Evolutionary conservation across 352 stramenopile species (phyloP), one percentile per base, ranked within the genome.

Genomic region (Globisporangium parvum): DNA sequence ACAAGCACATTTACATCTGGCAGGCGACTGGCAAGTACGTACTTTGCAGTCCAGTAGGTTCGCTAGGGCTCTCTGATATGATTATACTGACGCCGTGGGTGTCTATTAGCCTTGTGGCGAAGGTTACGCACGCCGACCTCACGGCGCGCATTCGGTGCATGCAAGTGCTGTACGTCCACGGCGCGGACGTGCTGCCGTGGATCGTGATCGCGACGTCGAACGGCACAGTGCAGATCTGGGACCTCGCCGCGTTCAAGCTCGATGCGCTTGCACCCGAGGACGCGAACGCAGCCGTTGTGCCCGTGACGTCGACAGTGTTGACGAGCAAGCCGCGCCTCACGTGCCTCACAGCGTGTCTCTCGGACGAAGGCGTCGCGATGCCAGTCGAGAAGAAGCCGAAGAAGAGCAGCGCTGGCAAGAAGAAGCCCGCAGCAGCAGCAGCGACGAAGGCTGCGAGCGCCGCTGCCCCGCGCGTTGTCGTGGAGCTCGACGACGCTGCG

Each of bases 1-100:
- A 94, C 65, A 83, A 87, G 59, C 62, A 77, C 70, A 81, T 94
- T 80, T 88, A 87, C 75, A 69, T 94, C 28, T 91, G 84, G 80
- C 80, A 86, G 63, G 74, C 64, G 48, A 67, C 75, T 47, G 84
- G 83, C 71, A 75, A 65, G 79, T 92, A 73, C 58, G 75, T 84
- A 39, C 5, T 63, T 39, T 21, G 14, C 52, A 18, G 18, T 33
- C 3, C 26, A 31, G 6, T 31, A 31, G 26, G 26, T 31, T 31
- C 26, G 26, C 6, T 6, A 31, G 3, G 26, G 26, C 26, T 31
- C 26, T 28, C 26, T 31, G 26, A 31, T 31, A 2, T 31, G 26
- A 31, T 31, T 11, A 18, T 55, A 21, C 10, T 28, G 4, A 53
- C 31, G 31, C 31, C 31, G 6, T 47, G 39, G 14, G 10, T 28